A percentile compares a stretch with the other conserved stretches of the same genome.
Evolutionary conservation across 2,329 filamentous ascomycete genomes (phyloP).

Genomic region (Cladophialophora carrionii): DNA sequence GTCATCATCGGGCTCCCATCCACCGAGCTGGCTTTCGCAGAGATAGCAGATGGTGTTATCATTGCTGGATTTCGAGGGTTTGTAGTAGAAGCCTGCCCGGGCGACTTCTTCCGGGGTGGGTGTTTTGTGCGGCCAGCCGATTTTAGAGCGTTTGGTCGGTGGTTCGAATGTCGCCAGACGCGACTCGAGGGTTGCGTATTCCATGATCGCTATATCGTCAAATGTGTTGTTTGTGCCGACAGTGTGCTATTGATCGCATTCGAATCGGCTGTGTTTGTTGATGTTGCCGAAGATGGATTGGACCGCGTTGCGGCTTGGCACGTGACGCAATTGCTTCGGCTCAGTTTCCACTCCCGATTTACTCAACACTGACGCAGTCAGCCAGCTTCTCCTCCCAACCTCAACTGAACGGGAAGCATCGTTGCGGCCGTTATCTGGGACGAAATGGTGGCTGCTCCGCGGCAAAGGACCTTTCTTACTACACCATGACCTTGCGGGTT

Average conservation of each 20-base stretch:
- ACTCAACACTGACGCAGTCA: background rate
- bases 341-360: constrained; percentile 1
- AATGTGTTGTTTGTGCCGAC: background rate
- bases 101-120: constrained; percentile 76
- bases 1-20: constrained; percentile 87
- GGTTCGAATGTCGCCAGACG: constrained; percentile 79
- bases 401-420: background rate
- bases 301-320: constrained; percentile 13
- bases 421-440: background rate
- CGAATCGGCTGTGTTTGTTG: constrained; percentile 17
- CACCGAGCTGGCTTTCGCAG: constrained; percentile 80
- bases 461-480: background rate
- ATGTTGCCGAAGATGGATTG: constrained; percentile 17
- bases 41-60: constrained; percentile 92
- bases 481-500: constrained; percentile 35
- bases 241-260: background rate
- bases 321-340: constrained; percentile 8
- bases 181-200: constrained; percentile 65
- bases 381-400: background rate
- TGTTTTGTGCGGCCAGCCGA: constrained; percentile 75
- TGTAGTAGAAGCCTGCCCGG: constrained; percentile 87
- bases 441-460: constrained; percentile 15
- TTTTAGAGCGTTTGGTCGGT: constrained; percentile 61
- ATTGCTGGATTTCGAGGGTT: constrained; percentile 71
- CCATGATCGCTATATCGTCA: constrained; percentile 27